phyloP scores from a whole-genome alignment of 2,329 filamentous ascomycete species.

The Podosphaera leucotricha region DNA sequence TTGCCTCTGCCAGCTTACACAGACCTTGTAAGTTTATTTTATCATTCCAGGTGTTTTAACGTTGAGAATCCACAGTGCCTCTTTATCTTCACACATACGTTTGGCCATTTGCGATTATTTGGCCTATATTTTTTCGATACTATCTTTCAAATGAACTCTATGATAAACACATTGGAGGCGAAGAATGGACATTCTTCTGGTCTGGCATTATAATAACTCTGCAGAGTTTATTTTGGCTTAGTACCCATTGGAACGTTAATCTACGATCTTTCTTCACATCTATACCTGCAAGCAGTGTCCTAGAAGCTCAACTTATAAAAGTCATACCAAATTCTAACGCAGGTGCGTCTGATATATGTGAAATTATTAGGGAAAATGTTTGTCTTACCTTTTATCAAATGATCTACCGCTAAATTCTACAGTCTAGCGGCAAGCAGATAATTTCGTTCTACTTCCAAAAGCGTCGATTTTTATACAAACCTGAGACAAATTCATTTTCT shows the following conservation, averaged over 20 bases:
- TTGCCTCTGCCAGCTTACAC: slow-evolving; percentile 67
- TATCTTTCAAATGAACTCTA: slow-evolving; percentile 71
- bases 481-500: slow-evolving; percentile 48
- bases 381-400: slow-evolving; percentile 3
- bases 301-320: slow-evolving; percentile 70
- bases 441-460: slow-evolving; percentile 94
- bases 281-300: slow-evolving; percentile 40
- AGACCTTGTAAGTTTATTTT: slow-evolving; percentile 31
- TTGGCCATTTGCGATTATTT: slow-evolving; percentile 79
- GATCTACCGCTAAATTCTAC: slow-evolving; percentile 6
- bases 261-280: slow-evolving; percentile 64
- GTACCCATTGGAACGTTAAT: slow-evolving; percentile 93
- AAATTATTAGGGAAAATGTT: slow-evolving; percentile 51
- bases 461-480: slow-evolving; percentile 72
- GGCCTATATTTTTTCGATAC: slow-evolving; percentile 76
- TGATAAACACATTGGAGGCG: slow-evolving; percentile 72
- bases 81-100: slow-evolving; percentile 66
- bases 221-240: slow-evolving; percentile 79
- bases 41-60: background rate
- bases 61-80: slow-evolving; percentile 24
- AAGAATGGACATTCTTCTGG: slow-evolving; percentile 97
- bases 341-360: slow-evolving; percentile 69
- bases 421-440: slow-evolving; percentile 50
- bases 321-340: slow-evolving; percentile 78
- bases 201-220: slow-evolving; percentile 65